A percentile compares a stretch with the other conserved stretches of the same genome.
Evolutionary conservation across 2,329 filamentous ascomycete genomes (phyloP).

Genomic region (Ophiostoma ulmi): DNA sequence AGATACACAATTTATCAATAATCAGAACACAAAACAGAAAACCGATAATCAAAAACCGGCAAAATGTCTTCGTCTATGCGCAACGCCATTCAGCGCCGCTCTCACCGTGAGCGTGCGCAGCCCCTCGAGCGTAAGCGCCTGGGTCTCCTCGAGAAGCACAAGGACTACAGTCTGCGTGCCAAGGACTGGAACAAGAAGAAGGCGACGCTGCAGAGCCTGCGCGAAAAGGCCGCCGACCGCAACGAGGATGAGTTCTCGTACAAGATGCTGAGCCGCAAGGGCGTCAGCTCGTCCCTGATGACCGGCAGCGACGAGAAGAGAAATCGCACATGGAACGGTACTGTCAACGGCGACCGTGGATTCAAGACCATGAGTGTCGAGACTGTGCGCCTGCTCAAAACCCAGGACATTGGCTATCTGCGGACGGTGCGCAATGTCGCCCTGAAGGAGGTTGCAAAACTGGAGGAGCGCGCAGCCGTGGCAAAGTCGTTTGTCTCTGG

Average conservation of each 20-base stretch:
- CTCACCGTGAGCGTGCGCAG: constrained; percentile 86
- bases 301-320: constrained; percentile 36
- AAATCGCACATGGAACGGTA: constrained; percentile 48
- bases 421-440: constrained; percentile 57
- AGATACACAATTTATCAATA: background rate
- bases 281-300: constrained; percentile 47
- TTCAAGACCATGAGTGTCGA: constrained; percentile 53
- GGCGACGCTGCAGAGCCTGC: constrained; percentile 52
- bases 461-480: constrained; percentile 52
- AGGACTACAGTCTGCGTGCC: constrained; percentile 50
- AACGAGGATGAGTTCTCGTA: constrained; percentile 72
- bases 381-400: constrained; percentile 59
- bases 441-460: constrained; percentile 50
- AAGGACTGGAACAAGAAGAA: constrained; percentile 64
- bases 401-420: constrained; percentile 62
- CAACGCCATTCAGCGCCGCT: constrained; percentile 38
- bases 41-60: background rate
- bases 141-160: constrained; percentile 93
- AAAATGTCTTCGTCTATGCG: constrained; percentile 30
- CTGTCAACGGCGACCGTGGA: constrained; percentile 53
- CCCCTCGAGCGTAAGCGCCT: constrained; percentile 76
- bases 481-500: constrained; percentile 36
- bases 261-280: constrained; percentile 60
- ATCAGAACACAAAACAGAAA: background rate
- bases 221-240: constrained; percentile 57